Base-by-base conservation (phyloP, 495 filamentous ascomycete species). In the Hypomontagnella submonticulosa region DNA sequence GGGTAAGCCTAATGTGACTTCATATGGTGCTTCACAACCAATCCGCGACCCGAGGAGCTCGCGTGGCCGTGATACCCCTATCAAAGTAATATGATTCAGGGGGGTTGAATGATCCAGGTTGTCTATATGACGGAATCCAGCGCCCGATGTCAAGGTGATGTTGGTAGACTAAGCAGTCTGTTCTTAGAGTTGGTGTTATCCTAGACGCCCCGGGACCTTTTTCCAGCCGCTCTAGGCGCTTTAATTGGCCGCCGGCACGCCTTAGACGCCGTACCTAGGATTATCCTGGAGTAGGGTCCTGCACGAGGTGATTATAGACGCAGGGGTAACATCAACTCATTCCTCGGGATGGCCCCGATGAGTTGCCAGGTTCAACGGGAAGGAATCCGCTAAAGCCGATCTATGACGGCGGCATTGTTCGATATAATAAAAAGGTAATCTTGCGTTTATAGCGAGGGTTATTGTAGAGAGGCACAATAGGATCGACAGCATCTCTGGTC, bases 1-100 rank as follows among this genome's bases (percentile, higher is more conserved):
- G 55, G 50, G 46, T 19, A 61, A 57, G 43, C 46, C 58, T 57
- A 61, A 69, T 69, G 50, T 57, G 60, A 69, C 61, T 61, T 61
- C 66, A 53, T 33, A 33, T 54, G 15, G 12, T 53, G 46, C 30
- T 46, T 37, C 37, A 4, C 37, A 27, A 33, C 59, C 56, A 69
- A 61, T 59, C 55, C 32, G 50, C 46, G 10, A 49, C 38, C 38
- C 34, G 7, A 44, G 18, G 32, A 52, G 40, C 20, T 51, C 13
- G 38, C 20, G 42, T 15, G 27, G 10, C 50, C 16, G 8, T 9
- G 9, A 11, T 44, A n/a, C 34, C 44, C 55, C 23, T 30, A 13
- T 55, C 30, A 58, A 32, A 56, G 56, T 23, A 43, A 40, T 38
- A 52, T 55, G 48, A 54, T 42, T 54, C 48, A 43, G 19, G 36